These are phyloP conservation scores for Alternaria sp. DNA, from an alignment of 2,329 filamentous ascomycete species.

Conservation along the genomic window DNA sequence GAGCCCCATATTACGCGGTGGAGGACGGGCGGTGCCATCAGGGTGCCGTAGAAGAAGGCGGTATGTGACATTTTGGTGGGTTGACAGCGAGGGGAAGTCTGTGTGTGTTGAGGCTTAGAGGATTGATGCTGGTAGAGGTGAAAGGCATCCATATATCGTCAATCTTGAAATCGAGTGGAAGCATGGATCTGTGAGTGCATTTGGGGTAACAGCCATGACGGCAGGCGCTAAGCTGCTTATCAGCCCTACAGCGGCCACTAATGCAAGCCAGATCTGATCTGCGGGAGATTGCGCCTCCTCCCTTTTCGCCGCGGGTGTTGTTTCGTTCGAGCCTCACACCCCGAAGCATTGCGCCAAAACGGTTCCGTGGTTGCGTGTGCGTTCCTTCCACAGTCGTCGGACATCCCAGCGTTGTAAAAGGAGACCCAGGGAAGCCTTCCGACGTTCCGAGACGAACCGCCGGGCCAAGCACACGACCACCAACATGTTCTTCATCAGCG, in stretches of 20 bases:
- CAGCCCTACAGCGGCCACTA: conserved; percentile 31
- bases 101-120: neutral
- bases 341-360: neutral
- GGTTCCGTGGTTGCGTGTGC: neutral
- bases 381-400: neutral
- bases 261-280: conserved; percentile 19
- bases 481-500: conserved; percentile 47
- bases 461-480: neutral
- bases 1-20: conserved; percentile 80
- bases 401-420: neutral
- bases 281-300: neutral
- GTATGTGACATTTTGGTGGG: conserved; percentile 49
- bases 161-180: neutral
- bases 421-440: neutral
- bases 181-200: neutral
- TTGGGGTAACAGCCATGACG: neutral
- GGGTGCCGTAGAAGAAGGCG: conserved; percentile 72
- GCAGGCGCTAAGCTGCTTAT: conserved; percentile 15
- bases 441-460: conserved; percentile 9
- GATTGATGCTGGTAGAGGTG: conserved; percentile 15
- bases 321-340: neutral
- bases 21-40: conserved; percentile 88
- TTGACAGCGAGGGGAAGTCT: neutral
- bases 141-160: neutral
- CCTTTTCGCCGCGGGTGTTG: conserved; percentile 1